A percentile compares a stretch with the other conserved stretches of the same genome.
These are phyloP conservation scores for Mortierella sp. DNA, from an alignment of 371 early-diverging fungal species.

Conservation along the genomic window DNA sequence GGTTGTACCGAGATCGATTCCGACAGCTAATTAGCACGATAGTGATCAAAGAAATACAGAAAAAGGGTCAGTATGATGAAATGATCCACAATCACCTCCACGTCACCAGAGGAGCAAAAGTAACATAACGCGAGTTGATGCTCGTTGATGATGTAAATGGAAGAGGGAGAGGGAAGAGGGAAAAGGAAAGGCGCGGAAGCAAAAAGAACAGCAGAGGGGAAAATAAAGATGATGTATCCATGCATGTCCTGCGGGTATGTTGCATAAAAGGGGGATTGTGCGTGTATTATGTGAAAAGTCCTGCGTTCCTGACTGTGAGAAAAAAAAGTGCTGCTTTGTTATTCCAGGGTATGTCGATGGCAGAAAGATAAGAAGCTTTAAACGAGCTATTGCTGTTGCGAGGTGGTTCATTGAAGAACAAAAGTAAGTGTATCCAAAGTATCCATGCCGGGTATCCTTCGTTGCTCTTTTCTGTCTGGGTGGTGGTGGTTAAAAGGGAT, in stretches of 20 bases:
- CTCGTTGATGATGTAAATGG: neutral
- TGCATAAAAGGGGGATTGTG: conserved; percentile 2
- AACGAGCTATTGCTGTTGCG: neutral
- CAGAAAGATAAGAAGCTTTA: neutral
- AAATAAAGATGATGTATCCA: neutral
- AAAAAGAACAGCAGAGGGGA: neutral
- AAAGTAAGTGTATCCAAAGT: no score
- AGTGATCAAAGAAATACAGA: neutral
- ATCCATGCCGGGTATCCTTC: no score
- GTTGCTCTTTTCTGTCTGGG: no score
- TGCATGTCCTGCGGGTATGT: neutral
- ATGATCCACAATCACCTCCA: neutral
- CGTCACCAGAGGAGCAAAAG: neutral
- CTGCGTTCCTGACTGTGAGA: neutral
- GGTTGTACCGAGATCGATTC: conserved; percentile 99
- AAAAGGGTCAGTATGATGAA: neutral
- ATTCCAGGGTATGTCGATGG: neutral
- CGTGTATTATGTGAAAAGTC: neutral
- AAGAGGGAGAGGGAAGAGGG: neutral
- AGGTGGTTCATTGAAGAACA: no score
- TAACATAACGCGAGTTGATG: neutral
- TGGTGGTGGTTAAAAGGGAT: neutral
- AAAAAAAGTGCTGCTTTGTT: neutral
- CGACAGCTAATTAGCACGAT: conserved; percentile 63
- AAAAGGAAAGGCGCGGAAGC: neutral